A percentile compares a stretch with the other conserved stretches of the same genome.
These are phyloP conservation scores for Ichthyophthirius multifiliis DNA, from an alignment of 169 alveolate species.

Conservation along the genomic window DNA sequence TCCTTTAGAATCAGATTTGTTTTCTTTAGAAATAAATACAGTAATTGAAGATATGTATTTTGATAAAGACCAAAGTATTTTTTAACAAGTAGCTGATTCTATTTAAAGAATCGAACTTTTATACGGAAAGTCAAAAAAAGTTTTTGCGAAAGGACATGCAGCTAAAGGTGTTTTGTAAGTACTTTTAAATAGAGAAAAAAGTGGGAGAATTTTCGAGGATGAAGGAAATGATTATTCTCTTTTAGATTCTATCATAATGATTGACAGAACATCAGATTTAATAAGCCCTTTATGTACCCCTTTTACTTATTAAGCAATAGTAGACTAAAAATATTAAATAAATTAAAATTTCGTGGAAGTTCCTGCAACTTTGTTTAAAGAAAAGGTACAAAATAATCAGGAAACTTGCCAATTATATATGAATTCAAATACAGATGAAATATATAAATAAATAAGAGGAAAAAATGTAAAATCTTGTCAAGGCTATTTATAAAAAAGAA, in stretches of 20 bases:
- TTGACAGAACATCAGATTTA: constrained; percentile 22
- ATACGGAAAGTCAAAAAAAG: neutral
- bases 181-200: neutral
- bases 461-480: no score
- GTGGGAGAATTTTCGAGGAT: neutral
- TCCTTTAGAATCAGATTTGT: neutral
- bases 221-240: neutral
- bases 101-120: neutral
- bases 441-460: no score
- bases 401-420: no score
- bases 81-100: neutral
- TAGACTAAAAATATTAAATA: constrained; percentile 2
- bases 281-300: constrained; percentile 27
- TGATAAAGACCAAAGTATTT: neutral
- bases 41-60: neutral
- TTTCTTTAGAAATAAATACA: neutral
- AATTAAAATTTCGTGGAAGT: constrained; percentile 7
- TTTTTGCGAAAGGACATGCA: constrained; percentile 9
- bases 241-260: neutral
- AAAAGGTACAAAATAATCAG: no score
- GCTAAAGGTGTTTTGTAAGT: constrained; percentile 5
- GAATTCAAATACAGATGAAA: no score
- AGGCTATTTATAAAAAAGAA: no score
- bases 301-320: constrained; percentile 17
- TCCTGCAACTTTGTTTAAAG: no score